Conservation (phyloP, 176 grass and related monocot genomes). For the Poa pratensis region DNA sequence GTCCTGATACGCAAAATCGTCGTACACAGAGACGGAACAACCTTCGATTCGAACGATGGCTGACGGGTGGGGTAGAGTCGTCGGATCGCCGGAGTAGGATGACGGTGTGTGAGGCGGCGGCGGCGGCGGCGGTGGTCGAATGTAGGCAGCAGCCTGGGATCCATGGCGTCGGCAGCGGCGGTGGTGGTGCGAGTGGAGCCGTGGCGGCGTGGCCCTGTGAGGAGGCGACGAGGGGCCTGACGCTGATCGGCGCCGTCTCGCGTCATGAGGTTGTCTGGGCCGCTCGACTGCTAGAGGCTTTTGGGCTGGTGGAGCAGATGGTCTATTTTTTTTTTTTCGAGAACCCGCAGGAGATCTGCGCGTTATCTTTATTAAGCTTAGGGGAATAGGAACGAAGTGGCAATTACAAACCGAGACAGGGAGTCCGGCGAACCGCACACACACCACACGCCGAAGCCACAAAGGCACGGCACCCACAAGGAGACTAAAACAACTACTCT, state of each 20-base stretch:
- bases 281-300: neutral
- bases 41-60: neutral
- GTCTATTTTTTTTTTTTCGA: too few relatives aligned
- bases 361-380: too few relatives aligned
- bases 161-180: neutral
- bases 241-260: neutral
- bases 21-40: neutral
- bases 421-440: too few relatives aligned
- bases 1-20: neutral
- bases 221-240: neutral
- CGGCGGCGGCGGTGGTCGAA: neutral
- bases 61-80: neutral
- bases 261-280: neutral
- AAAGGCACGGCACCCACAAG: too few relatives aligned
- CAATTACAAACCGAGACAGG: too few relatives aligned
- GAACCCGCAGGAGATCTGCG: too few relatives aligned
- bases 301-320: neutral
- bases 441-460: too few relatives aligned
- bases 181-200: neutral
- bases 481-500: too few relatives aligned
- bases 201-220: neutral
- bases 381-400: too few relatives aligned
- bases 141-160: neutral
- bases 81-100: neutral
- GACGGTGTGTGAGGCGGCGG: too few relatives aligned